Evolutionary conservation across 805 yeast genomes (phyloP).

Genomic region (Pichia rugopelliculosa): DNA sequence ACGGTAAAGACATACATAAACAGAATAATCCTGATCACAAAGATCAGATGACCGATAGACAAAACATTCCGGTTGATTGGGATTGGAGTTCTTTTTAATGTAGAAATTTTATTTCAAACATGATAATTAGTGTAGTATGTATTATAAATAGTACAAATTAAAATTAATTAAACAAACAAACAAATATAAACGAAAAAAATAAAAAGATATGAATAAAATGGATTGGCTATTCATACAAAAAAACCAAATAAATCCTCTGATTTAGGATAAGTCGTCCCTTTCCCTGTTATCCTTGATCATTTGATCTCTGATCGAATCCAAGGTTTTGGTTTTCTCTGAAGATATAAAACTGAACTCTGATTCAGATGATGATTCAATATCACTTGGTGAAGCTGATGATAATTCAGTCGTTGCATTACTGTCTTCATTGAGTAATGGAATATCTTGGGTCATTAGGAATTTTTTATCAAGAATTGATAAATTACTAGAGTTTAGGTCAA

Average conservation of each 20-base stretch:
- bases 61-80: conserved; percentile 31
- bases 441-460: conserved; percentile 38
- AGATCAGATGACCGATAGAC: conserved; percentile 11
- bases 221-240: too few species aligned
- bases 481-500: too few species aligned
- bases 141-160: neutral
- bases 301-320: conserved; percentile 22
- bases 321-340: conserved; percentile 2
- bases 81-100: conserved; percentile 33
- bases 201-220: neutral
- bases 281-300: conserved; percentile 26
- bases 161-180: neutral
- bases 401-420: conserved; percentile 26
- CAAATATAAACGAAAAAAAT: neutral
- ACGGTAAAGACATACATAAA: conserved; percentile 12
- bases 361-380: conserved; percentile 13
- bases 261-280: conserved; percentile 11
- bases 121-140: neutral
- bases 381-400: conserved; percentile 25
- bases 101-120: neutral
- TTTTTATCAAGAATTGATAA: conserved; percentile 4
- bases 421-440: conserved; percentile 49
- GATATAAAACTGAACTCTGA: conserved; percentile 9
- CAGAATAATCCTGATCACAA: conserved; percentile 12
- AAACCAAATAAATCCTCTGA: too few species aligned